A percentile compares a stretch with the other conserved stretches of the same genome.
Conservation (phyloP, 108 stramenopile genomes). For the Cyclotella choctawhatcheeana region DNA sequence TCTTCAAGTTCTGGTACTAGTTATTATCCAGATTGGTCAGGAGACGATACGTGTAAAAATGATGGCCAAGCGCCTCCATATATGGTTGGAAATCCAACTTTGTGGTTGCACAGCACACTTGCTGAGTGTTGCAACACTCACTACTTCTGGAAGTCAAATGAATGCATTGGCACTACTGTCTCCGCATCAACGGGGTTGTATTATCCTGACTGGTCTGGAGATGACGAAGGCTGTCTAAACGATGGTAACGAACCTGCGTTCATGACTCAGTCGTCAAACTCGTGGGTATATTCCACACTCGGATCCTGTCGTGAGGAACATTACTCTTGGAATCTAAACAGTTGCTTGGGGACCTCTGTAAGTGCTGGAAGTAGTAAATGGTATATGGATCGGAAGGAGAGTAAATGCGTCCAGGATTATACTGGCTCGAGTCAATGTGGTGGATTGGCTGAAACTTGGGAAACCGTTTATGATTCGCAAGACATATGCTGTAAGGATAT, state of each 20-base stretch:
- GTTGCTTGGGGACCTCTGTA: not conserved
- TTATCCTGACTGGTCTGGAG: conserved; percentile 15
- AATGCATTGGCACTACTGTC: not conserved
- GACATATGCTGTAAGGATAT: too few species aligned
- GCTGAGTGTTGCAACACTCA: conserved; percentile 4
- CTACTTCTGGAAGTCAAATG: not conserved
- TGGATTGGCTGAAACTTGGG: conserved; percentile 12
- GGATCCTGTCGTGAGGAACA: not conserved
- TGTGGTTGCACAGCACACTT: conserved; percentile 12
- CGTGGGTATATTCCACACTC: not conserved
- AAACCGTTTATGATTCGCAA: too few species aligned
- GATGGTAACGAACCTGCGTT: conserved; percentile 15
- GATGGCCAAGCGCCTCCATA: conserved; percentile 7
- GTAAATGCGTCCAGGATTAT: conserved; percentile 16
- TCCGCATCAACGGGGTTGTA: conserved; percentile 1
- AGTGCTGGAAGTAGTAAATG: conserved; percentile 5
- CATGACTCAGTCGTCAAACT: not conserved
- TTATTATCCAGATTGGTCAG: conserved; percentile 7
- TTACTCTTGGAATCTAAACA: not conserved
- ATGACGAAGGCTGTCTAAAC: conserved; percentile 2
- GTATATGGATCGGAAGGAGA: conserved; percentile 12
- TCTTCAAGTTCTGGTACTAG: too few species aligned
- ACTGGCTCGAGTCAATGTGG: not conserved
- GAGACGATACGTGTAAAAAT: conserved; percentile 16
- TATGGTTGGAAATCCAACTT: conserved; percentile 7